phyloP scores from a whole-genome alignment of 2,329 filamentous ascomycete species.

The Paecilomyces variotii region DNA sequence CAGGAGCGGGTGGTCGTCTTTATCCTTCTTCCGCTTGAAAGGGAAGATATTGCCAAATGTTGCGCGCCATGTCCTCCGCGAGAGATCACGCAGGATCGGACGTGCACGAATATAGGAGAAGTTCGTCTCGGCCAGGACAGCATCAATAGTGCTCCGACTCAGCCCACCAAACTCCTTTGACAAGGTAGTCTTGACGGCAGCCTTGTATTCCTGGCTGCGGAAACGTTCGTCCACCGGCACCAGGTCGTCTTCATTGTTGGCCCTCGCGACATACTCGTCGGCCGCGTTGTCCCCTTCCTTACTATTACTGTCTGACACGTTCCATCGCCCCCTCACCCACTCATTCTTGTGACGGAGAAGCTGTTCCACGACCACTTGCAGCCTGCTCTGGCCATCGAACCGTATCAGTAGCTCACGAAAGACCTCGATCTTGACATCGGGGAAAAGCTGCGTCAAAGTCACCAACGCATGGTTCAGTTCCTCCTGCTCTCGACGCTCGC shows the following conservation, averaged over 20 bases:
- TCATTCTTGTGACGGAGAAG: slow-evolving; percentile 37
- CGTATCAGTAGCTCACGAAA: slow-evolving; percentile 39
- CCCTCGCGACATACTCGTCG: slow-evolving; percentile 1
- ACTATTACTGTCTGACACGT: slow-evolving; percentile 20
- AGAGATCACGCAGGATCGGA: slow-evolving; percentile 35
- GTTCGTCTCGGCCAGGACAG: slow-evolving; percentile 41
- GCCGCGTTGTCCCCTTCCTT: not conserved
- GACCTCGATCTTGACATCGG: slow-evolving; percentile 39
- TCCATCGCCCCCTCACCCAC: slow-evolving; percentile 42
- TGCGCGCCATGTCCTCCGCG: slow-evolving; percentile 38
- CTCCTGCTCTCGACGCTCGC: slow-evolving; percentile 26
- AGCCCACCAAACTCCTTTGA: slow-evolving; percentile 36
- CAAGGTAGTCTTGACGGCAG: slow-evolving; percentile 30
- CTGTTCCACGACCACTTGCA: slow-evolving; percentile 41
- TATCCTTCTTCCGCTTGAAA: slow-evolving; percentile 32
- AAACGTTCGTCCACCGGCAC: slow-evolving; percentile 37
- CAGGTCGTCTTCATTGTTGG: slow-evolving; percentile 10
- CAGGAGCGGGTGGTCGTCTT: slow-evolving; percentile 33
- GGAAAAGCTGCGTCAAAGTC: slow-evolving; percentile 36
- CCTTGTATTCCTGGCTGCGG: slow-evolving; percentile 35
- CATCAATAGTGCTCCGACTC: slow-evolving; percentile 38
- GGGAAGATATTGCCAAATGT: slow-evolving; percentile 36
- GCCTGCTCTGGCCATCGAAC: slow-evolving; percentile 39
- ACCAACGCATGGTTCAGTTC: slow-evolving; percentile 36
- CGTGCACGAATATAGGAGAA: slow-evolving; percentile 38